Evolutionary conservation across 2,329 filamentous ascomycete species (phyloP).

Genomic region (Colletotrichum spinosum): DNA sequence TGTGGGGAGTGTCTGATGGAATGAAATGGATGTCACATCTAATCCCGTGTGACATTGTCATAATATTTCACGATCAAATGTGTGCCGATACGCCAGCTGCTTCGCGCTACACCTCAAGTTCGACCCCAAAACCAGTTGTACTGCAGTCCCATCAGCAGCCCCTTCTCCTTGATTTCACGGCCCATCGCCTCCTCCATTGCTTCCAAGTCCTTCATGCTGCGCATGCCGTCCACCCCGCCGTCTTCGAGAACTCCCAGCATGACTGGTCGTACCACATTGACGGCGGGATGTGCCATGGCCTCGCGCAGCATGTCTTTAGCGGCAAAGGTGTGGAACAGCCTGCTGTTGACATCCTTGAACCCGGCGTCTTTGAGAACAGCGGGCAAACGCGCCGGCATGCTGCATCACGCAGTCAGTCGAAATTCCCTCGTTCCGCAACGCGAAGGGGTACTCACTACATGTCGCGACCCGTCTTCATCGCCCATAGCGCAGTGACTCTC

Average conservation of each 20-base stretch:
- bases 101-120: neutral
- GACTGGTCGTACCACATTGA: slow-evolving; percentile 4
- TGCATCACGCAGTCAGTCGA: neutral
- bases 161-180: neutral
- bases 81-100: no score
- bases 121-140: slow-evolving; percentile 18
- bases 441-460: neutral
- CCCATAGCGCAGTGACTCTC: slow-evolving; percentile 1
- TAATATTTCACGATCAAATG: no score
- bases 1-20: no score
- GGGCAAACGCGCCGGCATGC: slow-evolving; percentile 12
- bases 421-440: neutral
- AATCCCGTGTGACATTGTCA: neutral
- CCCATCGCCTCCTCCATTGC: slow-evolving; percentile 7
- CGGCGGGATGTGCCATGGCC: slow-evolving; percentile 10
- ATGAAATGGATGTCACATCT: no score
- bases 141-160: neutral
- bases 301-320: slow-evolving; percentile 11
- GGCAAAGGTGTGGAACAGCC: slow-evolving; percentile 15
- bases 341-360: slow-evolving; percentile 10
- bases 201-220: neutral
- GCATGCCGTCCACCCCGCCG: slow-evolving; percentile 3
- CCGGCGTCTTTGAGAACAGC: slow-evolving; percentile 1
- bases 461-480: neutral
- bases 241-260: slow-evolving; percentile 1